Percentiles rank a stretch among this genome's conserved stretches.
These are phyloP conservation scores for Umbelopsis sp. DNA, from an alignment of 192 early-diverging fungal species.

Conservation along the genomic window DNA sequence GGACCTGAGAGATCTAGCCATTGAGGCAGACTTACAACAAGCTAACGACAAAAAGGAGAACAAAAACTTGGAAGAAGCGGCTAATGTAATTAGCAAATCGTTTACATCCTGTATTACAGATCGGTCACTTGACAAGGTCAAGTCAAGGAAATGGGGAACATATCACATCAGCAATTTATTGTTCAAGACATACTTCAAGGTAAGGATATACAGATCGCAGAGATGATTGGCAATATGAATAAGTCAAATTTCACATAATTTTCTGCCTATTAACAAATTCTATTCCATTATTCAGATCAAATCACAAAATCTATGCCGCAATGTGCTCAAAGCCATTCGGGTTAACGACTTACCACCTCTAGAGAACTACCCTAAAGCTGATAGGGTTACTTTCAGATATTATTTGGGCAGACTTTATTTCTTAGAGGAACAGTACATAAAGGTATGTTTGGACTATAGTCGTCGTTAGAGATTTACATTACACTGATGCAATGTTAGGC, in stretches of 20 bases:
- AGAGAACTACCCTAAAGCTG: conserved; percentile 76
- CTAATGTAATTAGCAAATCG: conserved; percentile 83
- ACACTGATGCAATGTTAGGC: conserved; percentile 34
- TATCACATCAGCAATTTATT: conserved; percentile 86
- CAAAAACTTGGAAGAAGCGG: conserved; percentile 77
- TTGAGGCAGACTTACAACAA: conserved; percentile 56
- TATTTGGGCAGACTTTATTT: conserved; percentile 89
- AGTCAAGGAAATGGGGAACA: conserved; percentile 91
- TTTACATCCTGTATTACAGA: conserved; percentile 92
- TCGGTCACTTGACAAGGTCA: conserved; percentile 49
- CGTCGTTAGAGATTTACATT: background rate
- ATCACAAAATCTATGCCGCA: conserved; percentile 81
- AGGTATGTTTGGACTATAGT: conserved; percentile 37
- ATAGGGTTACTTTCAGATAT: conserved; percentile 86
- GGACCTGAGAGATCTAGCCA: conserved; percentile 46
- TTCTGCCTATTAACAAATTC: background rate
- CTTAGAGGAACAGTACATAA: conserved; percentile 76
- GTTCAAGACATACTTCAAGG: conserved; percentile 86
- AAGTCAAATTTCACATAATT: background rate
- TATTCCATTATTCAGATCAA: conserved; percentile 49
- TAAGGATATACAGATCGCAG: conserved; percentile 32
- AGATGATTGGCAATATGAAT: background rate
- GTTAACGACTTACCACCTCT: conserved; percentile 74
- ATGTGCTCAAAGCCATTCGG: conserved; percentile 74
- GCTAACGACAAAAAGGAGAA: conserved; percentile 45